phyloP scores from a whole-genome alignment of 495 filamentous ascomycete genomes.

The Podospora appendiculata region DNA sequence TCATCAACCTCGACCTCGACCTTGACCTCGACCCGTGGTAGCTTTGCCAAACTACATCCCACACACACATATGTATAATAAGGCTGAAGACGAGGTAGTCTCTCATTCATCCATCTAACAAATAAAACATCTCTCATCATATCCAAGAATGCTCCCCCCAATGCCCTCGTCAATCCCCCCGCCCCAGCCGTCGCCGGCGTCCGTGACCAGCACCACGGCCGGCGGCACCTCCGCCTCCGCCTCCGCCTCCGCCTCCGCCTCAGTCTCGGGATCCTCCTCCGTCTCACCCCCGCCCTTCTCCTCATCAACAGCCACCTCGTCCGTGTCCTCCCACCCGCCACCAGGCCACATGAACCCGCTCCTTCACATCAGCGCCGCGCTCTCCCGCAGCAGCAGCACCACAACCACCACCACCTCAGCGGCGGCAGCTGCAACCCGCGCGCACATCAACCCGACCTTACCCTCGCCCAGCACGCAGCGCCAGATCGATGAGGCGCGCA shows the following conservation, averaged over 20 bases:
- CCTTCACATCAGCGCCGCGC: background rate
- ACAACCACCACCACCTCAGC: background rate
- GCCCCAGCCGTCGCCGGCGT: conserved; percentile 3
- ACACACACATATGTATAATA: too few species aligned
- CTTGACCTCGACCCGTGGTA: too few species aligned
- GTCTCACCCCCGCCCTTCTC: background rate
- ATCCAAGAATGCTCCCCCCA: too few species aligned
- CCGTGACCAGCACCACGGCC: conserved; percentile 7
- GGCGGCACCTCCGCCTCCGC: background rate
- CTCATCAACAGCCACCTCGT: background rate
- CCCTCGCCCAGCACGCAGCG: conserved; percentile 17
- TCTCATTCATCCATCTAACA: too few species aligned
- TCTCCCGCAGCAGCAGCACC: background rate
- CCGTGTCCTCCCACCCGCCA: background rate
- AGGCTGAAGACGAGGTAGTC: too few species aligned
- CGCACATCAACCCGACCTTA: background rate
- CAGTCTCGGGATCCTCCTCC: background rate
- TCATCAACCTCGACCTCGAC: too few species aligned
- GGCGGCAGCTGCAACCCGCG: background rate
- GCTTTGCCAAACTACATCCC: too few species aligned
- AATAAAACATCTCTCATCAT: too few species aligned
- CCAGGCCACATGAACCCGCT: background rate
- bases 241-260: background rate
- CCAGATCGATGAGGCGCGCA: conserved; percentile 55
- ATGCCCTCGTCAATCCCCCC: conserved; percentile 4